Evolutionary conservation across 176 grass and related monocot species (phyloP).

Genomic region (Echinochloa phyllopogon): DNA sequence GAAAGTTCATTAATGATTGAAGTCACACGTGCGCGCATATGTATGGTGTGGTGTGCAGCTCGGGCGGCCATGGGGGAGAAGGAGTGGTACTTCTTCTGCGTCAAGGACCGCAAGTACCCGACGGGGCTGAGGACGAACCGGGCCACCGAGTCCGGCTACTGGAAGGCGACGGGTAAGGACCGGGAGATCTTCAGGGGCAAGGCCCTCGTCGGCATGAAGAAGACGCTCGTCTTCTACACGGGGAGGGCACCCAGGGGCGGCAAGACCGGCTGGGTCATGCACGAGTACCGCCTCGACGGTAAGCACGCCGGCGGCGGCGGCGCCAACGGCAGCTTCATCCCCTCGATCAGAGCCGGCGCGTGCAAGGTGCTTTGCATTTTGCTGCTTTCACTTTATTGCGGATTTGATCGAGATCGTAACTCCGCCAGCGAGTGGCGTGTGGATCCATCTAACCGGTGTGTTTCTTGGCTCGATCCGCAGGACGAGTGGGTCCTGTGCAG

Average conservation of each 20-base stretch:
- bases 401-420: background rate
- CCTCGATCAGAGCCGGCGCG: conserved; percentile 15
- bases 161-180: conserved; percentile 78
- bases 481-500: conserved; percentile 72
- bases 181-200: conserved; percentile 59
- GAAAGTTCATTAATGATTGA: background rate
- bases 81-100: conserved; percentile 74
- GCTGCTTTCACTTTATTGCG: background rate
- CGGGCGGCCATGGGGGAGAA: conserved; percentile 64
- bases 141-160: conserved; percentile 66
- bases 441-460: background rate
- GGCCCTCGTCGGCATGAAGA: conserved; percentile 83
- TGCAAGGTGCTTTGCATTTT: conserved; percentile 48
- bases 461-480: background rate
- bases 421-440: background rate
- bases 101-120: conserved; percentile 73
- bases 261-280: conserved; percentile 93
- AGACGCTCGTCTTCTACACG: conserved; percentile 94
- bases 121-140: conserved; percentile 65
- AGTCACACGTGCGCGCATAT: background rate
- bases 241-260: conserved; percentile 82
- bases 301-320: conserved; percentile 30
- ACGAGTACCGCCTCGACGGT: conserved; percentile 81
- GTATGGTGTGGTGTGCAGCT: conserved; percentile 13
- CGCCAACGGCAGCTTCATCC: conserved; percentile 23